Evolutionary conservation across 202 grass and related monocot species (phyloP).

Genomic region (Zizania palustris): DNA sequence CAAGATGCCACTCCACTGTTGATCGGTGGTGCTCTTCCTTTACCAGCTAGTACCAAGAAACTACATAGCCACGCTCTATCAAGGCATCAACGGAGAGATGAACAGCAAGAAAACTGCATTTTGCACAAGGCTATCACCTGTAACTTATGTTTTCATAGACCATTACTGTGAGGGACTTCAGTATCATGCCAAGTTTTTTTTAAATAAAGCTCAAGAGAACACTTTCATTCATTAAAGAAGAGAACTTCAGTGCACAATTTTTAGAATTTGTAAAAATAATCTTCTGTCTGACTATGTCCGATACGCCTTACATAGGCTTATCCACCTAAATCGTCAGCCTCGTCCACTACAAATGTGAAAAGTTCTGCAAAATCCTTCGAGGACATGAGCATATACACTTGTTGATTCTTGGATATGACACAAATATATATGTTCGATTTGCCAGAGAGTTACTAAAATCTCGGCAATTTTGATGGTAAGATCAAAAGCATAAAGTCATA

Average conservation of each 20-base stretch:
- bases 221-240: no score
- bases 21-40: constrained; percentile 47
- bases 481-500: constrained; percentile 1
- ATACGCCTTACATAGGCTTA: no score
- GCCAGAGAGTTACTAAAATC: constrained; percentile 8
- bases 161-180: no score
- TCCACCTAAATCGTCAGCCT: no score
- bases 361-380: neutral
- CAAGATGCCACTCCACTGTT: constrained; percentile 42
- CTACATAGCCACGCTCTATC: neutral
- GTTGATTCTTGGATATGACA: neutral
- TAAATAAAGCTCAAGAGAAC: no score
- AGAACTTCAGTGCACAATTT: no score
- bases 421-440: neutral
- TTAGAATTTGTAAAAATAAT: no score
- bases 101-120: neutral
- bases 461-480: neutral
- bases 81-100: neutral
- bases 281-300: no score
- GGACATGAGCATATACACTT: neutral
- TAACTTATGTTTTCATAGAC: no score
- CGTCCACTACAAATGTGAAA: constrained; percentile 58
- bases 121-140: no score
- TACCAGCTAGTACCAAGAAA: constrained; percentile 17
- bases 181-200: no score